phyloP scores from a whole-genome alignment of 805 yeast genomes.

The Candida broadrunensis region DNA sequence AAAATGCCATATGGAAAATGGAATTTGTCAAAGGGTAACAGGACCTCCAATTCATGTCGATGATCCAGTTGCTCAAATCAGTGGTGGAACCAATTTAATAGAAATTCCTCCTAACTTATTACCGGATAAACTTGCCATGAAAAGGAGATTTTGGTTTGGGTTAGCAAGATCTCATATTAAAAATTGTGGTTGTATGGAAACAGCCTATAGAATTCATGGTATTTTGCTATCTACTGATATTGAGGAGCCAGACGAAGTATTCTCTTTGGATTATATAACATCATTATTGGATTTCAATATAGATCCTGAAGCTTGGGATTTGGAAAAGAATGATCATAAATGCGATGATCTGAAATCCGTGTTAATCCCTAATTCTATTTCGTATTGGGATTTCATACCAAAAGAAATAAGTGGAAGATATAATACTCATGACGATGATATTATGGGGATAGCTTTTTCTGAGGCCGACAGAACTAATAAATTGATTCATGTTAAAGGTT shows the following conservation, averaged over 20 bases:
- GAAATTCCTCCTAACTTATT: constrained; percentile 16
- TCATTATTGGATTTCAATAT: constrained; percentile 27
- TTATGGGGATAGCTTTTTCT: constrained; percentile 24
- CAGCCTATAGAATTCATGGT: constrained; percentile 36
- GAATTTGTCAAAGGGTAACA: constrained; percentile 5
- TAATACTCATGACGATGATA: constrained; percentile 13
- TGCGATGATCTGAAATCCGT: constrained; percentile 22
- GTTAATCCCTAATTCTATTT: constrained; percentile 34
- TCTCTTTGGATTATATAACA: constrained; percentile 27
- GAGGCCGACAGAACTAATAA: constrained; percentile 27
- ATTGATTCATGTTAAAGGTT: constrained; percentile 23
- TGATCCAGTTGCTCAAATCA: constrained; percentile 24
- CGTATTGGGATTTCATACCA: constrained; percentile 19
- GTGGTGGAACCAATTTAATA: constrained; percentile 36
- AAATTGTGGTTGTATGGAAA: constrained; percentile 36
- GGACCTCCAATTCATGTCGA: constrained; percentile 4
- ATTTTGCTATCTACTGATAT: constrained; percentile 6
- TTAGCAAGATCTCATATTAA: constrained; percentile 37
- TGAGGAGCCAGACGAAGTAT: constrained; percentile 13
- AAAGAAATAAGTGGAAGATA: background rate
- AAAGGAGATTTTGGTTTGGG: constrained; percentile 24
- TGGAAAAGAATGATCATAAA: constrained; percentile 17
- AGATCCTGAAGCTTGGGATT: constrained; percentile 16
- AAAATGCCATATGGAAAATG: constrained; percentile 18
- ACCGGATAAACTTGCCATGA: background rate